Percentiles rank a stretch among this genome's conserved stretches.
Evolutionary conservation across 805 yeast species (phyloP).

Genomic region (Yarrowia phangngaensis): DNA sequence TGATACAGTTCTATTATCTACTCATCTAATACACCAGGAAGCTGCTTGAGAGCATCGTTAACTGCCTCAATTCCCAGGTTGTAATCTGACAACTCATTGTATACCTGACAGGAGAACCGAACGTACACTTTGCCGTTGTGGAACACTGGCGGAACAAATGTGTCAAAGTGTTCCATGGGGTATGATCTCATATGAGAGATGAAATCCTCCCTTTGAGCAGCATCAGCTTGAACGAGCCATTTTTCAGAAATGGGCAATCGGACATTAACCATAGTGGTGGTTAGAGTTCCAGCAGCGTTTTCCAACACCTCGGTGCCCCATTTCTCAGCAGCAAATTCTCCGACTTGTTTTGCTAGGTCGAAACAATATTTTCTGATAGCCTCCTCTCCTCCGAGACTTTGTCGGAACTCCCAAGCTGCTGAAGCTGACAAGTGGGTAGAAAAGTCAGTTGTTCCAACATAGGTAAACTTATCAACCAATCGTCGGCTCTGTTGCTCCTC

Average conservation of each 20-base stretch:
- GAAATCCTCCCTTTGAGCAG: slow-evolving; percentile 29
- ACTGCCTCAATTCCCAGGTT: slow-evolving; percentile 46
- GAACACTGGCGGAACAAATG: slow-evolving; percentile 47
- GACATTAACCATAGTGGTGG: slow-evolving; percentile 46
- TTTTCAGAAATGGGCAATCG: slow-evolving; percentile 39
- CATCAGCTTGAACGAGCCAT: slow-evolving; percentile 29
- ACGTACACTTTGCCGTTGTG: slow-evolving; percentile 46
- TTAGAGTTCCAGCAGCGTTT: slow-evolving; percentile 36
- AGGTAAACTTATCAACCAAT: slow-evolving; percentile 46
- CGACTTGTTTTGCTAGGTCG: slow-evolving; percentile 46
- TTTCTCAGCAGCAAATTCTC: slow-evolving; percentile 40
- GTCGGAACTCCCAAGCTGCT: slow-evolving; percentile 51
- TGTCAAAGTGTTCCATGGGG: slow-evolving; percentile 35
- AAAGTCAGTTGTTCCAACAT: slow-evolving; percentile 50
- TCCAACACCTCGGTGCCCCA: slow-evolving; percentile 43
- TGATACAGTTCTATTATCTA: too few species aligned
- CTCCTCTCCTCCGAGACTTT: slow-evolving; percentile 59
- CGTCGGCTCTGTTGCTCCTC: slow-evolving; percentile 31
- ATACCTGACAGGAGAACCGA: slow-evolving; percentile 59
- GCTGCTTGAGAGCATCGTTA: slow-evolving; percentile 35
- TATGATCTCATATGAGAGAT: background rate
- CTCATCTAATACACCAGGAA: slow-evolving; percentile 1
- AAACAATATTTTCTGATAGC: slow-evolving; percentile 49
- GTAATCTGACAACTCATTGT: slow-evolving; percentile 55
- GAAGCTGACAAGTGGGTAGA: slow-evolving; percentile 45